Evolutionary conservation across 2,329 filamentous ascomycete genomes (phyloP).

Genomic region (Colletotrichum abscissum): DNA sequence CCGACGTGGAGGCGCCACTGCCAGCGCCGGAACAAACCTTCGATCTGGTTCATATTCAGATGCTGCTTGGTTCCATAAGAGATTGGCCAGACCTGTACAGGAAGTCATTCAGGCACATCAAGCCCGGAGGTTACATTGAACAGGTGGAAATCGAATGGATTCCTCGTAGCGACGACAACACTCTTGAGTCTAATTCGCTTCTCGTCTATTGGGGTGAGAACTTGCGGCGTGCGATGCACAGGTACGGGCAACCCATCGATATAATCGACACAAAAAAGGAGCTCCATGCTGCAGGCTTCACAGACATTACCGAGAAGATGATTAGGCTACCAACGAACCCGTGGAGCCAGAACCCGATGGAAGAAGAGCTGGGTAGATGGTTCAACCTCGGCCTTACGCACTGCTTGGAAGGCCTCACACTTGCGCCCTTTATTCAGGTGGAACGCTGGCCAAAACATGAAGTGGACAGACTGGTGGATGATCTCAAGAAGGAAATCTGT

Average conservation of each 20-base stretch:
- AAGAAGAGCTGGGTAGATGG: slow-evolving; percentile 80
- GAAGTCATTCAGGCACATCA: slow-evolving; percentile 71
- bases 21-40: slow-evolving; percentile 62
- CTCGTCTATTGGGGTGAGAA: slow-evolving; percentile 77
- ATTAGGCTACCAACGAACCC: slow-evolving; percentile 79
- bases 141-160: slow-evolving; percentile 90
- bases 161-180: slow-evolving; percentile 77
- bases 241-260: slow-evolving; percentile 73
- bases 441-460: slow-evolving; percentile 70
- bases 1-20: slow-evolving; percentile 86
- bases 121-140: slow-evolving; percentile 83
- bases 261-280: slow-evolving; percentile 59
- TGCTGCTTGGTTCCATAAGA: slow-evolving; percentile 81
- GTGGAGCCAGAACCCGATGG: slow-evolving; percentile 73
- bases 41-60: slow-evolving; percentile 86
- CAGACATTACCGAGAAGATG: slow-evolving; percentile 78
- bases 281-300: slow-evolving; percentile 79
- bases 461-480: slow-evolving; percentile 70
- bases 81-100: slow-evolving; percentile 82
- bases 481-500: slow-evolving; percentile 76
- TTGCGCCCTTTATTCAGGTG: slow-evolving; percentile 77
- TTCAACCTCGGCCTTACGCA: slow-evolving; percentile 84
- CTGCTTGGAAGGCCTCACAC: slow-evolving; percentile 77
- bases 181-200: slow-evolving; percentile 66
- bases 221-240: slow-evolving; percentile 75